These are phyloP conservation scores for Fusarium acutatum DNA, from an alignment of 2,329 filamentous ascomycete species.

Conservation along the genomic window DNA sequence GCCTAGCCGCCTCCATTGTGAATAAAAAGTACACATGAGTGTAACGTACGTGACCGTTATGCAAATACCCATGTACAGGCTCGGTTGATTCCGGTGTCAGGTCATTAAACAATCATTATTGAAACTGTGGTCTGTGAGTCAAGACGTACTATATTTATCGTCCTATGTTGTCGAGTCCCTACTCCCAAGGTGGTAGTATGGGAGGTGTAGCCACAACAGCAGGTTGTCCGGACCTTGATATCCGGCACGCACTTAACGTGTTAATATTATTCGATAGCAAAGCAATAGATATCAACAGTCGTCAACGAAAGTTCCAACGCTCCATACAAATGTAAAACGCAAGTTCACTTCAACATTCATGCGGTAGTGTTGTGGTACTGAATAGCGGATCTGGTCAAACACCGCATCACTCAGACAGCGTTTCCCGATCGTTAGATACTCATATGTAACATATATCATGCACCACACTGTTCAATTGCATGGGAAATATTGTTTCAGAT, in stretches of 20 bases:
- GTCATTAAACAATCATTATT: not conserved
- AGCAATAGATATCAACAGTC: not conserved
- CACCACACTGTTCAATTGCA: not conserved
- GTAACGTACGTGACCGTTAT: not conserved
- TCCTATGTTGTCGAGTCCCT: slow-evolving; percentile 9
- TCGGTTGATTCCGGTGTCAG: slow-evolving; percentile 31
- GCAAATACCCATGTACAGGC: slow-evolving; percentile 14
- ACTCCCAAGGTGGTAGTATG: not conserved
- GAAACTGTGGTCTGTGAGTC: slow-evolving; percentile 12
- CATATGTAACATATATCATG: not conserved
- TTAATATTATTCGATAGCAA: not conserved
- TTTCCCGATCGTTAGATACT: not conserved
- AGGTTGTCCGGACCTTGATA: not conserved
- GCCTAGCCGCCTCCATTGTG: slow-evolving; percentile 10
- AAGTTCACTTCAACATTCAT: not conserved
- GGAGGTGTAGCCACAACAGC: not conserved
- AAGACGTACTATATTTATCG: not conserved
- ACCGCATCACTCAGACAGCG: not conserved
- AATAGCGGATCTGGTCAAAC: not conserved
- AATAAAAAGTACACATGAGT: not conserved
- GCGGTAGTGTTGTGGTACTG: not conserved
- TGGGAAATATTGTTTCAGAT: not conserved
- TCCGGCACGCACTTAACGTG: not conserved
- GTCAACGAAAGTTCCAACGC: not conserved
- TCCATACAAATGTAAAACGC: not conserved